Percentiles rank a stretch among this genome's conserved stretches.
Evolutionary conservation across 2,329 filamentous ascomycete species (phyloP).

Genomic region (Aspergillus melleus): DNA sequence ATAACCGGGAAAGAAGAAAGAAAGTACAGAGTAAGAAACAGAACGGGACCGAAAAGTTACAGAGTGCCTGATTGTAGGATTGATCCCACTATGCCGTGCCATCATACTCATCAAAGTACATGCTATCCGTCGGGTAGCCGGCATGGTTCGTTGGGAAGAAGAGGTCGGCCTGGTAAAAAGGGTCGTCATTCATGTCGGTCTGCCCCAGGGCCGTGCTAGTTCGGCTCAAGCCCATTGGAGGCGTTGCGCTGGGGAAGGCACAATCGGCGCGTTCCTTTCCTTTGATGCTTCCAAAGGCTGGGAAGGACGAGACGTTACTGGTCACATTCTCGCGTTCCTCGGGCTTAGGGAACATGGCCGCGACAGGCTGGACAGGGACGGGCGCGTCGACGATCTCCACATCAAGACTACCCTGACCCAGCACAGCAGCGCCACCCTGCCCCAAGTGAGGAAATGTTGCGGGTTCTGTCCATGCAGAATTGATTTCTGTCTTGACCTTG

Average conservation of each 20-base stretch:
- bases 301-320: background rate
- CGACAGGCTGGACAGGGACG: background rate
- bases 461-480: background rate
- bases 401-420: background rate
- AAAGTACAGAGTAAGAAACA: background rate
- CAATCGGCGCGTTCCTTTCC: background rate
- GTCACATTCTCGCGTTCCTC: background rate
- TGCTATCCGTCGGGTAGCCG: background rate
- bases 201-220: background rate
- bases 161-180: background rate
- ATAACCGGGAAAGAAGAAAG: background rate
- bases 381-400: background rate
- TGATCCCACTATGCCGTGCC: conserved; percentile 6
- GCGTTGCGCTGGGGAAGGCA: background rate
- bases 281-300: background rate
- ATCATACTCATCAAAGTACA: conserved; percentile 8
- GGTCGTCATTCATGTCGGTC: background rate
- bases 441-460: background rate
- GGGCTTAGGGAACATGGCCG: background rate
- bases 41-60: background rate
- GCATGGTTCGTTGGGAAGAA: conserved; percentile 4
- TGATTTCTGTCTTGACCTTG: conserved; percentile 7
- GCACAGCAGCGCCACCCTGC: background rate
- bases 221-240: background rate
- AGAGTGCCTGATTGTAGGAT: background rate